Evolutionary conservation across 2,329 filamentous ascomycete genomes (phyloP), one percentile per base, ranked within the genome.

Genomic region (Cladosporium velox): DNA sequence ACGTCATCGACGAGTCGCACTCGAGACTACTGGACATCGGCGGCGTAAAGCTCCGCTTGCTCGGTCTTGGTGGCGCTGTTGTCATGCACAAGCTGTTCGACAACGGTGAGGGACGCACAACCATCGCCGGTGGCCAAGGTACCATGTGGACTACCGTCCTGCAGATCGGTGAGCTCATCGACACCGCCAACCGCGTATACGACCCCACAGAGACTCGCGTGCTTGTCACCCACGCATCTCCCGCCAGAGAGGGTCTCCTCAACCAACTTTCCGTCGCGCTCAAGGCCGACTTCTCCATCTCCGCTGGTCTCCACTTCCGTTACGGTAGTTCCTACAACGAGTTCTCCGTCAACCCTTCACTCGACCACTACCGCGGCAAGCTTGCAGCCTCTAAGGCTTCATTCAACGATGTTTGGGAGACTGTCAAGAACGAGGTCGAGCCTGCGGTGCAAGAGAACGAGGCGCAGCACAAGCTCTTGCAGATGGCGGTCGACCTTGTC

Each of bases 81-180:
- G 95, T 99, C 67, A 99, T 99, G 93, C 95, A 99, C 85, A 99
- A 99, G 85, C 87, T 99, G 21, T 99, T 99, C 76, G 95, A 99
- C 79, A 99, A 99, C 72, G 95, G 95, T 64, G 95, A 99, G 77
- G 95, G 95, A 67, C 90, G 94, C 79, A 99, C 95, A 60, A 99
- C 96, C 1, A 99, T 99, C 79, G 95, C 95, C 26, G 95, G 95
- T 77, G 95, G 95, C 24, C 95, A 99, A 79, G 95, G 95, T 68
- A 99, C 95, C 55, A 99, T 99, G 95, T 99, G 95, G 95, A 99
- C 95, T 8, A 99, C 95, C 7, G 84, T 99, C 34, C 81, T 99
- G 70, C 95, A 99, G 81, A 99, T 99, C 91, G 95, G 95, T 63
- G 95, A 99, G 81, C 85, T 99, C 59, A 92, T 99, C 64, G 95